Conservation (phyloP, 768 basidiomycete species). For the Termitomyces sp. region DNA sequence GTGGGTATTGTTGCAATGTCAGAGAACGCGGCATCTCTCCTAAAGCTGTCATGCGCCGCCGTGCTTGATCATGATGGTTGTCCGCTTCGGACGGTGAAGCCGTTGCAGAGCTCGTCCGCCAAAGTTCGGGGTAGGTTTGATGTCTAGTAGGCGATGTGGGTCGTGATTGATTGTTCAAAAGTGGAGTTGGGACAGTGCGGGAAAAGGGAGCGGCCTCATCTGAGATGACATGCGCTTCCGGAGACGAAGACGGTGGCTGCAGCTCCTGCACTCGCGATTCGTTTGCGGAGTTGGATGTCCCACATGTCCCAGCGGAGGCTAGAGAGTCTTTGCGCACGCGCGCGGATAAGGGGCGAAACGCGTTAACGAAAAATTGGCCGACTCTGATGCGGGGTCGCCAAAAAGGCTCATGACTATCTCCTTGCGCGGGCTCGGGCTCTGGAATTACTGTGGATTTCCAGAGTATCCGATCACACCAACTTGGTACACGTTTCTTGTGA, state of each 20-base stretch:
- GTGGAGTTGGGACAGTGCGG: conserved; percentile 15
- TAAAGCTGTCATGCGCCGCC: conserved; percentile 14
- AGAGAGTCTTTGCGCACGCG: conserved; percentile 33
- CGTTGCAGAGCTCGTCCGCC: conserved; percentile 2
- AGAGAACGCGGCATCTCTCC: background rate
- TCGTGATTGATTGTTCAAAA: conserved; percentile 9
- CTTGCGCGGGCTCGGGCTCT: conserved; percentile 34
- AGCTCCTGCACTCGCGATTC: conserved; percentile 7
- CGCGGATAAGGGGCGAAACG: conserved; percentile 41
- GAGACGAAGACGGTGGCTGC: conserved; percentile 18
- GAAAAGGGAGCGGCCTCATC: conserved; percentile 17
- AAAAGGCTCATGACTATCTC: conserved; percentile 18
- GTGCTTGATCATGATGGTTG: background rate
- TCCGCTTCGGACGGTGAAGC: background rate
- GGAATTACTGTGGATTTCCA: conserved; percentile 70
- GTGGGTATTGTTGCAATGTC: conserved; percentile 5
- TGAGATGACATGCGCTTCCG: conserved; percentile 8
- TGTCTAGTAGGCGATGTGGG: conserved; percentile 12
- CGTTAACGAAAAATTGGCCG: conserved; percentile 48
- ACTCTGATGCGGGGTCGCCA: conserved; percentile 39
- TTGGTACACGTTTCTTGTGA: conserved; percentile 75
- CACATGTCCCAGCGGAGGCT: conserved; percentile 22
- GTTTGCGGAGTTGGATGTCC: conserved; percentile 14
- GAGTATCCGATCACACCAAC: conserved; percentile 85
- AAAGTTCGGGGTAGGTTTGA: conserved; percentile 3